Percentiles rank a stretch among this genome's conserved stretches.
Conservation (phyloP, 2,329 filamentous ascomycete genomes). For the Metarhizium sp. region DNA sequence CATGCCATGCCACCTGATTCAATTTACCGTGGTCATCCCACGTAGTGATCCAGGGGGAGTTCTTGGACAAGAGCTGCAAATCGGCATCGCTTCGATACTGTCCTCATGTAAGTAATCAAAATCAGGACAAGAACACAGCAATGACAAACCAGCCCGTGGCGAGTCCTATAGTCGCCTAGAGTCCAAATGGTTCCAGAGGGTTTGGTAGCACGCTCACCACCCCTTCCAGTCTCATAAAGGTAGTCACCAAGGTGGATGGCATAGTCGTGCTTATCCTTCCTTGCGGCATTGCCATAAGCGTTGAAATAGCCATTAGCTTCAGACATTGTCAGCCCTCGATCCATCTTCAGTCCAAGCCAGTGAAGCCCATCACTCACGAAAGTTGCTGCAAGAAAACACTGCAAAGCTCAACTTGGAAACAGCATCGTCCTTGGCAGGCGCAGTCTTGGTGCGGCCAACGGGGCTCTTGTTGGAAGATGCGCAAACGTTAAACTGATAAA, state of each 20-base stretch:
- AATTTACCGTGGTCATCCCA: constrained; percentile 38
- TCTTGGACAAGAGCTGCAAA: constrained; percentile 28
- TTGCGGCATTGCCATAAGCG: constrained; percentile 46
- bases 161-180: constrained; percentile 33
- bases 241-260: constrained; percentile 51
- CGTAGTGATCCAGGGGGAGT: constrained; percentile 35
- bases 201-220: constrained; percentile 20
- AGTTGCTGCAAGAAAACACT: constrained; percentile 65
- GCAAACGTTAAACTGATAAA: constrained; percentile 62
- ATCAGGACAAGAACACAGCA: not conserved
- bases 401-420: constrained; percentile 51
- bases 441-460: constrained; percentile 61
- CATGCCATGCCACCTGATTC: not conserved
- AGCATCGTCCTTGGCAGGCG: constrained; percentile 46
- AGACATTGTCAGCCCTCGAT: not conserved
- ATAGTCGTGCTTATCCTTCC: constrained; percentile 52
- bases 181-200: constrained; percentile 20
- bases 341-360: not conserved
- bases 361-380: constrained; percentile 30
- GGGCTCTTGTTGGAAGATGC: constrained; percentile 50
- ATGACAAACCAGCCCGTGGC: constrained; percentile 23
- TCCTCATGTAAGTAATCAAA: not conserved
- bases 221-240: constrained; percentile 49
- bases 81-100: constrained; percentile 33
- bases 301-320: constrained; percentile 44